Base-by-base conservation (phyloP, 768 basidiomycete species). In the Butyriboletus loyo region DNA sequence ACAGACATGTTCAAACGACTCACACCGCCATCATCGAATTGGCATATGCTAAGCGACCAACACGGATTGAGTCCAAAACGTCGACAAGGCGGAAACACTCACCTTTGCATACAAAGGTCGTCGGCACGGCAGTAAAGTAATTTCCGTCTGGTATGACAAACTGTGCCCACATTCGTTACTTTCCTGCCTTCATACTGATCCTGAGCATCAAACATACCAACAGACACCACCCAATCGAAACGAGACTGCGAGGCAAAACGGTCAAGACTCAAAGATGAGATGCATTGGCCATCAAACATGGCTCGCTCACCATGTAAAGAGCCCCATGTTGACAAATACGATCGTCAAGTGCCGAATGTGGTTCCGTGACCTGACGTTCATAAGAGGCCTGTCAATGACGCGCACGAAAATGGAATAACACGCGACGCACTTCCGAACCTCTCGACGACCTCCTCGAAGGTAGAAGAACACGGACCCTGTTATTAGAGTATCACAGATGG, bases 381-480 rank as follows among this genome's bases (percentile, higher is more conserved):
- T 30, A 21, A 44, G 19, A 14, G 10, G 27, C 2, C 19, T n/a
- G 9, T 19, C 28, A 15, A 27, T 21, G 14, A 14, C 19, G 11
- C 28, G 25, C 28, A 5, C 3, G 8, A 11, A 8, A 27, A 11
- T n/a, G 7, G 3, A 15, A 13, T 28, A 13, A 32, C 9, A 5
- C 7, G 5, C 4, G 11, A 22, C n/a, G 2, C 31, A 62, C 61
- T 36, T 55, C 24, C 32, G 47, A 38, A 60, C 5, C 17, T 30
- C 48, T 38, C 43, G 41, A 24, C 50, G 50, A 0, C 61, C 53
- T 30, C 36, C 57, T 19, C 61, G 57, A 47, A 62, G 53, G 31
- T 62, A 62, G 32, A 63, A 63, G 21, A 60, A 59, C 7, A 55
- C 57, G 13, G 61, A 59, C 1, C 53, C 61, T 7, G 60, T 59